These are phyloP conservation scores for Escallonia herrerae DNA, from an alignment of 129 eudicot species.

Conservation along the genomic window DNA sequence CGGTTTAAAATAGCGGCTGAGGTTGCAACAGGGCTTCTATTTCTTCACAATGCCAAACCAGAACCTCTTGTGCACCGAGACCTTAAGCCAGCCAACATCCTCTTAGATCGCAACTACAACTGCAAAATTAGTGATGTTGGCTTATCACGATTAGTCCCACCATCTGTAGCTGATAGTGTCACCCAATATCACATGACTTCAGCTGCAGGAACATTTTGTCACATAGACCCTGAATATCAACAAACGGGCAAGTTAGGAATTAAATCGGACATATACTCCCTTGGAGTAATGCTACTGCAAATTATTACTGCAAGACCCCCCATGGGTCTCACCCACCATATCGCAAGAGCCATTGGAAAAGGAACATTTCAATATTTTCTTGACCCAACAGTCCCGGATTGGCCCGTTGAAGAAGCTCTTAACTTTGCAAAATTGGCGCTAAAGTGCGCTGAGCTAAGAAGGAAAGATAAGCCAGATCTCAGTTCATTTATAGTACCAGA, in stretches of 20 bases:
- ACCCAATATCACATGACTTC: conserved; percentile 60
- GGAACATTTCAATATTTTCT: conserved; percentile 45
- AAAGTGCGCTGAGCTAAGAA: conserved; percentile 43
- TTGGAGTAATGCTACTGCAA: conserved; percentile 58
- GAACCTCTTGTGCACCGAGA: conserved; percentile 77
- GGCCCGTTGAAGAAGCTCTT: conserved; percentile 60
- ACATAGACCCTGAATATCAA: conserved; percentile 74
- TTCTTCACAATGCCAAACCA: conserved; percentile 57
- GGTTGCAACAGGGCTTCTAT: conserved; percentile 49
- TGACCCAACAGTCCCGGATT: conserved; percentile 48
- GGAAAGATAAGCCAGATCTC: conserved; percentile 57
- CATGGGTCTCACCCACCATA: conserved; percentile 62
- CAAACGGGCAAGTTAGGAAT: conserved; percentile 56
- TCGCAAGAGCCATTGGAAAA: conserved; percentile 35
- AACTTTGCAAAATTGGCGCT: conserved; percentile 42
- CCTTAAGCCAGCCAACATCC: conserved; percentile 66
- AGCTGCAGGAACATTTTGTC: conserved; percentile 72
- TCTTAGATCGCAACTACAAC: conserved; percentile 39
- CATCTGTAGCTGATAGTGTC: conserved; percentile 45
- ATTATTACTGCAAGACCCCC: conserved; percentile 52
- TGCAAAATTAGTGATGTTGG: conserved; percentile 72
- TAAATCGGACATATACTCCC: conserved; percentile 52
- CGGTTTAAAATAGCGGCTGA: conserved; percentile 56
- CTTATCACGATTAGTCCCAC: conserved; percentile 52
- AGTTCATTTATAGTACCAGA: conserved; percentile 41